A percentile compares a stretch with the other conserved stretches of the same genome.
phyloP scores from a whole-genome alignment of 495 filamentous ascomycete species.

The Penicillium coffeae region DNA sequence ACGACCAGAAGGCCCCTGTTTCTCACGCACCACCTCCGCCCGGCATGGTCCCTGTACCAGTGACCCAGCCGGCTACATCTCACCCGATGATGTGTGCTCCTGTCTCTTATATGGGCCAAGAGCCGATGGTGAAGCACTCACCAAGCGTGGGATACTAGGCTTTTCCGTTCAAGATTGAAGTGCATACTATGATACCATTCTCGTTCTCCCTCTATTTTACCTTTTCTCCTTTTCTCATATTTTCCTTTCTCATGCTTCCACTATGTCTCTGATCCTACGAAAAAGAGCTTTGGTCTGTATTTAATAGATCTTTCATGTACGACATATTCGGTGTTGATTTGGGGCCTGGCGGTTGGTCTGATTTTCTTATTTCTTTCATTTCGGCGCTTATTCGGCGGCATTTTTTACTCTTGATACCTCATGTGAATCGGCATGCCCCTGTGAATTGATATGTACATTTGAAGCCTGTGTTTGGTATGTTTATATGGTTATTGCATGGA shows the following conservation, averaged over 20 bases:
- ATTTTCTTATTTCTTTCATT: background rate
- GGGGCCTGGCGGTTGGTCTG: background rate
- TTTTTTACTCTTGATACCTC: slow-evolving; percentile 2
- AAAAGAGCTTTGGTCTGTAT: background rate
- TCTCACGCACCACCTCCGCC: slow-evolving; percentile 10
- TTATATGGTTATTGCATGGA: background rate
- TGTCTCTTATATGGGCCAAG: slow-evolving; percentile 26
- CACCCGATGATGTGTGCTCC: slow-evolving; percentile 33
- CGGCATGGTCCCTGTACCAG: slow-evolving; percentile 22
- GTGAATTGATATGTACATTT: background rate
- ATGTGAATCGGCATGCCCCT: background rate
- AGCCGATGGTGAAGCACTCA: slow-evolving; percentile 20
- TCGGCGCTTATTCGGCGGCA: background rate
- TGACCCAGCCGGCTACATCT: slow-evolving; percentile 19
- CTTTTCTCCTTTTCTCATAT: background rate
- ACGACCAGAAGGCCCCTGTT: slow-evolving; percentile 24
- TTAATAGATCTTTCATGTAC: slow-evolving; percentile 1
- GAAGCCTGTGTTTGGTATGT: background rate
- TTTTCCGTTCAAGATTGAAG: slow-evolving; percentile 1
- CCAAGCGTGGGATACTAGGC: slow-evolving; percentile 22
- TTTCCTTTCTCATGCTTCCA: background rate
- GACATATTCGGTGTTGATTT: slow-evolving; percentile 2
- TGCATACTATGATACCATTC: background rate
- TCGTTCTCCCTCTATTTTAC: slow-evolving; percentile 1
- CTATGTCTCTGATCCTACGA: background rate